These are phyloP conservation scores for Lachnellula subtilissima DNA, from an alignment of 2,329 filamentous ascomycete genomes.

Conservation along the genomic window DNA sequence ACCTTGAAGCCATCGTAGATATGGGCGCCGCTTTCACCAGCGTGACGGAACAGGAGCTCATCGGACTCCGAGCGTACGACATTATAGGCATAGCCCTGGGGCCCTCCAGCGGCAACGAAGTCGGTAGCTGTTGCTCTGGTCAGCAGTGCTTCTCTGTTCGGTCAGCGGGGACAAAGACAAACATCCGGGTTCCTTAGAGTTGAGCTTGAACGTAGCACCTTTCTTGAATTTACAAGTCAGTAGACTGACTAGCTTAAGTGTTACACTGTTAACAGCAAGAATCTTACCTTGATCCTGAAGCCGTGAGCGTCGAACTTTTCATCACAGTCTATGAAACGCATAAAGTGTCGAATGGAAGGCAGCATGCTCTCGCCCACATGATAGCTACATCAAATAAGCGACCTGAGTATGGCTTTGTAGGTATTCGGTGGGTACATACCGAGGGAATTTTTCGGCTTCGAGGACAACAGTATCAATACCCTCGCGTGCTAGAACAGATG, in stretches of 20 bases:
- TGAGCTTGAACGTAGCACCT: conserved; percentile 9
- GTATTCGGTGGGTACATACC: conserved; percentile 23
- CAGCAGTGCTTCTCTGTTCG: neutral
- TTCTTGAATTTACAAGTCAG: conserved; percentile 1
- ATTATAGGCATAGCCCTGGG: conserved; percentile 40
- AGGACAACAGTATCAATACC: conserved; percentile 40
- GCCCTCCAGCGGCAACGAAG: conserved; percentile 38
- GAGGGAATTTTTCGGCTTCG: conserved; percentile 40
- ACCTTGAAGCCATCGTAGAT: conserved; percentile 40
- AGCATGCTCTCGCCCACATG: conserved; percentile 36
- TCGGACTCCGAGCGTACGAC: conserved; percentile 43
- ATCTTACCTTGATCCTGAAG: conserved; percentile 36
- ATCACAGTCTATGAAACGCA: conserved; percentile 42
- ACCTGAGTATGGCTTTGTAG: neutral
- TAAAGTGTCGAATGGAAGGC: conserved; percentile 37
- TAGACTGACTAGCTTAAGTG: neutral
- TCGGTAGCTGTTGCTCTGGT: conserved; percentile 35
- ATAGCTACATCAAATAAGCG: conserved; percentile 16
- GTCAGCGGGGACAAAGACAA: neutral
- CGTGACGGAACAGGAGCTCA: conserved; percentile 41
- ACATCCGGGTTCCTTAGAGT: neutral
- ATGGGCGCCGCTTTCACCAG: conserved; percentile 36
- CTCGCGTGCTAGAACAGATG: conserved; percentile 40
- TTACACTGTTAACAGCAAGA: neutral
- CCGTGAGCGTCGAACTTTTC: conserved; percentile 36